These are phyloP conservation scores for Aspergillus heteromorphus DNA, from an alignment of 495 filamentous ascomycete genomes.

Conservation along the genomic window DNA sequence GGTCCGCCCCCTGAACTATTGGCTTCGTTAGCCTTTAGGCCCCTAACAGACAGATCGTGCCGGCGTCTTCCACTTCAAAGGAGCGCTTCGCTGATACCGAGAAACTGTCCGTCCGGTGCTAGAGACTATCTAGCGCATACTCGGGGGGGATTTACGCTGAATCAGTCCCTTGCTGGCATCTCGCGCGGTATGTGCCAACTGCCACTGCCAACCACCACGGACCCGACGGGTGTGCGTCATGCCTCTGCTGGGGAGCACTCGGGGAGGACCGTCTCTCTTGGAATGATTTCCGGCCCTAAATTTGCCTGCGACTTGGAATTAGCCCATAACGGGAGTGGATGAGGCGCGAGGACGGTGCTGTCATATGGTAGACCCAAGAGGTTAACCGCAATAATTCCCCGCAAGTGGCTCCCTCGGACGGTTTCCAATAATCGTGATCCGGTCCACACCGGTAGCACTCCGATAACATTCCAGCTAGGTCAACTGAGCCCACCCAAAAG, in stretches of 20 bases:
- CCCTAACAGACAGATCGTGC: constrained; percentile 23
- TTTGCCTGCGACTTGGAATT: not conserved
- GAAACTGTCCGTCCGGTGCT: not conserved
- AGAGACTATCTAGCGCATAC: not conserved
- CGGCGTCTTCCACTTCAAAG: constrained; percentile 17
- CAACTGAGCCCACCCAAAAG: not conserved
- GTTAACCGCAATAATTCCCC: not conserved
- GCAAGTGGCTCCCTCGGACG: constrained; percentile 1
- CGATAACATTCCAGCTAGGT: not conserved
- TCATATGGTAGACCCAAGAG: not conserved
- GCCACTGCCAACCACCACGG: not conserved
- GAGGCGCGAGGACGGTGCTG: not conserved
- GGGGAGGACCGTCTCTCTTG: not conserved
- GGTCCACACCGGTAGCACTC: constrained; percentile 1
- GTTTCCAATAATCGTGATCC: not conserved
- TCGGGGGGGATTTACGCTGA: not conserved
- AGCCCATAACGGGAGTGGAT: not conserved
- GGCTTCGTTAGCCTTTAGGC: constrained; percentile 12
- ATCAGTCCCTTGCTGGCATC: constrained; percentile 28
- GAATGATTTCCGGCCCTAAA: not conserved
- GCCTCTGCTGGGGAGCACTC: not conserved
- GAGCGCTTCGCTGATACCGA: constrained; percentile 12
- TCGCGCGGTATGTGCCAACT: constrained; percentile 28
- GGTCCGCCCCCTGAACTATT: constrained; percentile 20
- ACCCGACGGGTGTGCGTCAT: not conserved